These are phyloP conservation scores for Multifurca ochricompacta DNA, from an alignment of 768 basidiomycete species.

Conservation along the genomic window DNA sequence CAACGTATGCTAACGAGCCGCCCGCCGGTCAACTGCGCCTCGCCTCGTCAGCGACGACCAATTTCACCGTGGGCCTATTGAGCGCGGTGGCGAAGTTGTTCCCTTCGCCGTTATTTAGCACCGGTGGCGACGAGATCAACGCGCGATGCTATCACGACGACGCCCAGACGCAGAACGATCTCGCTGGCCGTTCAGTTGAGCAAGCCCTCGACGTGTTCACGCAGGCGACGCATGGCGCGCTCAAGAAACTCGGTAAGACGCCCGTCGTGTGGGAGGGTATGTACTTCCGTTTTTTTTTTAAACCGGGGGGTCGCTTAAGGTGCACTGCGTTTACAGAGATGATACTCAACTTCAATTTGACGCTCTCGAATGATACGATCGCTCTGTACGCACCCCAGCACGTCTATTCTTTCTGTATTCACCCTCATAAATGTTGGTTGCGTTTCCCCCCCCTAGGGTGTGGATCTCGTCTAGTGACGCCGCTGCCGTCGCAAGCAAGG, in stretches of 20 bases:
- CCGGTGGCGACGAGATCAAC: constrained; percentile 82
- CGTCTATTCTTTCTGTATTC: neutral
- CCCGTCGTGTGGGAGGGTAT: constrained; percentile 78
- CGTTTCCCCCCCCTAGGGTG: constrained; percentile 36
- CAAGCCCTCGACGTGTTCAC: constrained; percentile 61
- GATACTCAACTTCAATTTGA: neutral
- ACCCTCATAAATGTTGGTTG: neutral
- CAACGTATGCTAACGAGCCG: constrained; percentile 59
- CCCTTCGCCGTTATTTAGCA: constrained; percentile 58
- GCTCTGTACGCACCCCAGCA: neutral
- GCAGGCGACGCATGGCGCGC: constrained; percentile 46
- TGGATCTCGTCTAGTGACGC: constrained; percentile 66
- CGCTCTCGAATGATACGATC: constrained; percentile 8
- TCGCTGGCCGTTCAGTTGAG: constrained; percentile 44
- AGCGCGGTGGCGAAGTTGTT: constrained; percentile 43
- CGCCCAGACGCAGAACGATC: constrained; percentile 42
- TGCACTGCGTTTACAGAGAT: neutral
- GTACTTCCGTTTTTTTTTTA: constrained; percentile 1
- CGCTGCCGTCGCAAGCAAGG: constrained; percentile 49
- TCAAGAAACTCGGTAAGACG: constrained; percentile 53
- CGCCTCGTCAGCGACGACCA: constrained; percentile 47
- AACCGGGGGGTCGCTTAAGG: no score
- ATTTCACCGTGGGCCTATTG: constrained; percentile 53
- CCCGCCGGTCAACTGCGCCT: constrained; percentile 80
- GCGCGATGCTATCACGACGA: constrained; percentile 58